Percentiles rank a stretch among this genome's conserved stretches.
Evolutionary conservation across 2,329 filamentous ascomycete species (phyloP).

Genomic region (Amauroascus niger): DNA sequence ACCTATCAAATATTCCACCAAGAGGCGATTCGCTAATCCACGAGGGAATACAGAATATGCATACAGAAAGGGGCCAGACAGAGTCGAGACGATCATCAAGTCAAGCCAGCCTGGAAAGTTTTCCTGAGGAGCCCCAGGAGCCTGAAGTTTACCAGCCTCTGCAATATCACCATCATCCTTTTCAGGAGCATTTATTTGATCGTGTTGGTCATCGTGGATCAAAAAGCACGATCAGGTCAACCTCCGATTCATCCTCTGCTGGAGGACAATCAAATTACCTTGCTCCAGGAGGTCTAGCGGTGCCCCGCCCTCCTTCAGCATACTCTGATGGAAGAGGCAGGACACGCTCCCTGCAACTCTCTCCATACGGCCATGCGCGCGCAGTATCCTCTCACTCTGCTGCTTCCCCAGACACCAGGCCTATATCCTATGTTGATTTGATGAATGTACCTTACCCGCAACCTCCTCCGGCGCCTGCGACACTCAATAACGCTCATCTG

Average conservation of each 20-base stretch:
- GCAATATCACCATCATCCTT: conserved; percentile 44
- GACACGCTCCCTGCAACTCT: conserved; percentile 44
- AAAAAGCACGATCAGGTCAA: conserved; percentile 22
- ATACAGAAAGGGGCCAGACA: conserved; percentile 20
- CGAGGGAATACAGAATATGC: neutral
- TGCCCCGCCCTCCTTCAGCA: conserved; percentile 62
- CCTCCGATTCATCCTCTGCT: conserved; percentile 27
- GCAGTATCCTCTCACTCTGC: conserved; percentile 42
- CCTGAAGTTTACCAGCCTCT: conserved; percentile 38
- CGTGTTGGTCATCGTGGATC: conserved; percentile 21
- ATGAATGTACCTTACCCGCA: conserved; percentile 68
- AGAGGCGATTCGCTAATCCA: conserved; percentile 8
- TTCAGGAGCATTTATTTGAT: conserved; percentile 29
- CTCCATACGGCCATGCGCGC: conserved; percentile 40
- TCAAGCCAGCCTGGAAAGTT: conserved; percentile 26
- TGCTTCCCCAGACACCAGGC: conserved; percentile 49
- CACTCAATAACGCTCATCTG: conserved; percentile 71
- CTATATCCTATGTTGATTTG: conserved; percentile 52
- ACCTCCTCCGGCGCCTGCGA: conserved; percentile 53
- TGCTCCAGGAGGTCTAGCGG: conserved; percentile 50
- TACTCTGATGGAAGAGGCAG: conserved; percentile 60
- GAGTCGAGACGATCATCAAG: conserved; percentile 25
- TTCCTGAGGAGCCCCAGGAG: conserved; percentile 17
- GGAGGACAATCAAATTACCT: conserved; percentile 53
- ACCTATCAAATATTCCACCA: conserved; percentile 14